phyloP scores from a whole-genome alignment of 2,329 filamentous ascomycete genomes.

The Thelonectria rubi region DNA sequence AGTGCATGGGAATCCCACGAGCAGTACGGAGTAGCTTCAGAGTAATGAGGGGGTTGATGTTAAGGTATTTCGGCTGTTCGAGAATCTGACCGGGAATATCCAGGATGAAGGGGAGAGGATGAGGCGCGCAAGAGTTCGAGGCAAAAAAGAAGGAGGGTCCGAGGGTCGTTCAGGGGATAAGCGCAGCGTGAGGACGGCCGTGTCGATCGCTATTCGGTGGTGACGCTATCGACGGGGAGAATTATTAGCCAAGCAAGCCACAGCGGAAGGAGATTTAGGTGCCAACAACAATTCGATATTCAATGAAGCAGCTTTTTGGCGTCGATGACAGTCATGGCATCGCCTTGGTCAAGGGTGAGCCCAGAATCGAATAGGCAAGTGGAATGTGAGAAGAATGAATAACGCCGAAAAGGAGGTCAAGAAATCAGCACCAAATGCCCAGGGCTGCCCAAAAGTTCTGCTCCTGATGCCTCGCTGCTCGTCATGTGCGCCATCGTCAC shows the following conservation, averaged over 20 bases:
- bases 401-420: neutral
- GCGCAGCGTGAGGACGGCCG: neutral
- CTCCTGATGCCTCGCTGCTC: too few species aligned
- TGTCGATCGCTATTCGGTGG: slow-evolving; percentile 20
- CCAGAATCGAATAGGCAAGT: neutral
- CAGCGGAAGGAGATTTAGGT: neutral
- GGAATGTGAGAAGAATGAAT: neutral
- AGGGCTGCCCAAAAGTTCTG: neutral
- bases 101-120: neutral
- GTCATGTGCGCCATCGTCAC: too few species aligned
- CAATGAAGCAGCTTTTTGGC: neutral
- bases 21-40: slow-evolving; percentile 4
- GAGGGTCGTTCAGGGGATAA: neutral
- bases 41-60: neutral
- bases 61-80: neutral
- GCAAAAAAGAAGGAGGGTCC: neutral
- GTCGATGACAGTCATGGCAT: neutral
- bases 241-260: neutral
- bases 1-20: neutral
- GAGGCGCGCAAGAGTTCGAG: neutral
- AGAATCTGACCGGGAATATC: neutral
- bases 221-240: neutral
- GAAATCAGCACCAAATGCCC: slow-evolving; percentile 7
- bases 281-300: too few species aligned
- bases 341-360: too few species aligned